Conservation (phyloP, 768 basidiomycete species). For the Ephemerocybe angulata region DNA sequence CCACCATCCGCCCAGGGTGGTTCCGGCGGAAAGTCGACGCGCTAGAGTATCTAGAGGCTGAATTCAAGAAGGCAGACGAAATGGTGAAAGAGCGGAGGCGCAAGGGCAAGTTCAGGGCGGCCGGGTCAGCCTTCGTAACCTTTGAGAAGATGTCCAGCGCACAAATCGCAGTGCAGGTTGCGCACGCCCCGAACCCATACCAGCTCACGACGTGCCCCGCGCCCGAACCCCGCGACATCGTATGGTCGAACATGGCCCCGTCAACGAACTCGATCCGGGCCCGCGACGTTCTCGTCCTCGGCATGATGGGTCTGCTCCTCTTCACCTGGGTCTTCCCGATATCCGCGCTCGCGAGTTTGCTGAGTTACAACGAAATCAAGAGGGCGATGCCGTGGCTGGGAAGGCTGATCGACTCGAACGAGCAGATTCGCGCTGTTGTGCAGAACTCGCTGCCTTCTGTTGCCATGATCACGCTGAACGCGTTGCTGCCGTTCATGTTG, state of each 20-base stretch:
- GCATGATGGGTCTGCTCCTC: constrained; percentile 66
- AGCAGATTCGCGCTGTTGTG: constrained; percentile 78
- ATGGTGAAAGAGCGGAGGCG: constrained; percentile 70
- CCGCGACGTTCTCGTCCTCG: constrained; percentile 70
- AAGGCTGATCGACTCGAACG: constrained; percentile 75
- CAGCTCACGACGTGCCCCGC: constrained; percentile 70
- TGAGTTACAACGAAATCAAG: constrained; percentile 94
- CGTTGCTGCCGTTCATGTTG: constrained; percentile 79
- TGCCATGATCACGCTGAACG: constrained; percentile 89
- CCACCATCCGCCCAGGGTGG: constrained; percentile 73
- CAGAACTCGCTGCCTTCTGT: constrained; percentile 93
- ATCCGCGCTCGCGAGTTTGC: constrained; percentile 75
- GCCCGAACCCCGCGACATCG: constrained; percentile 92
- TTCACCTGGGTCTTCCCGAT: constrained; percentile 95
- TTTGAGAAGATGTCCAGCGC: constrained; percentile 95
- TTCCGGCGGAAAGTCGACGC: constrained; percentile 81
- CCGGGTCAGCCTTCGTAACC: constrained; percentile 88
- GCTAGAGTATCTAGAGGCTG: constrained; percentile 78
- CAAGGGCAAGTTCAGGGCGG: constrained; percentile 73
- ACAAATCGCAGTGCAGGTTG: constrained; percentile 87
- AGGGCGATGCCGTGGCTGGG: constrained; percentile 87
- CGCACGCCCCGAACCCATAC: constrained; percentile 66
- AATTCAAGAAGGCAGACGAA: constrained; percentile 81
- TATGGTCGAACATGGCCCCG: constrained; percentile 88
- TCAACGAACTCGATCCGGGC: constrained; percentile 53